Evolutionary conservation across 2,329 filamentous ascomycete species (phyloP).

Genomic region (Fusarium foetens): DNA sequence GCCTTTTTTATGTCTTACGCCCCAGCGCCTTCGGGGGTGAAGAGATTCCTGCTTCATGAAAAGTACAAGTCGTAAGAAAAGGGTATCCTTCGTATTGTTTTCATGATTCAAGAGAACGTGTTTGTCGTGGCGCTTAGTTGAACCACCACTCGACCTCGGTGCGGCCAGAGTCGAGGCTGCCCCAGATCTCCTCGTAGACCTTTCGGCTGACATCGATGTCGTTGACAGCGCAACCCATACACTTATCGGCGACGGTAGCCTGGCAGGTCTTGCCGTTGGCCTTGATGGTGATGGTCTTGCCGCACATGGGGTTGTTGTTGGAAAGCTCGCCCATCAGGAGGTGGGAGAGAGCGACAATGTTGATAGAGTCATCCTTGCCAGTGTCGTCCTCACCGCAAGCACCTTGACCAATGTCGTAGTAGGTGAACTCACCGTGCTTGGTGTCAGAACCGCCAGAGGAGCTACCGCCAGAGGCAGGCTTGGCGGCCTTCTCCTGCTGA

Average conservation of each 20-base stretch:
- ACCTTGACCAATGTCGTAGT: slow-evolving; percentile 75
- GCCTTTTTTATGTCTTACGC: slow-evolving; percentile 26
- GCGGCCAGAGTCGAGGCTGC: slow-evolving; percentile 57
- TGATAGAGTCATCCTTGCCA: slow-evolving; percentile 62
- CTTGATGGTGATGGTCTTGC: slow-evolving; percentile 72
- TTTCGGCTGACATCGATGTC: slow-evolving; percentile 71
- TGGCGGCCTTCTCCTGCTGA: slow-evolving; percentile 29
- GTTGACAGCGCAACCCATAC: slow-evolving; percentile 69
- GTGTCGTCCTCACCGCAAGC: slow-evolving; percentile 71
- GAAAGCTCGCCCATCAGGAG: slow-evolving; percentile 70
- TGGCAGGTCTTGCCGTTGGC: slow-evolving; percentile 66
- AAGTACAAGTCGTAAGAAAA: slow-evolving; percentile 37
- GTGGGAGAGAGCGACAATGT: slow-evolving; percentile 76
- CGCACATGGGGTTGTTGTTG: slow-evolving; percentile 77
- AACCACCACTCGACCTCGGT: slow-evolving; percentile 58
- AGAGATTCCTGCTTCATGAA: slow-evolving; percentile 42
- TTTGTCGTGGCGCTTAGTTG: slow-evolving; percentile 45
- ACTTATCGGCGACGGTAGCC: slow-evolving; percentile 78
- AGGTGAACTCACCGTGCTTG: slow-evolving; percentile 75
- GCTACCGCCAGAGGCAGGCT: slow-evolving; percentile 27
- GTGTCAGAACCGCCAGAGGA: slow-evolving; percentile 29
- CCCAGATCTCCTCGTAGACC: slow-evolving; percentile 65
- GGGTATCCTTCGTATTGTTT: slow-evolving; percentile 26
- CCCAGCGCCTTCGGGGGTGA: slow-evolving; percentile 33
- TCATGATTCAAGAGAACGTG: slow-evolving; percentile 16